Evolutionary conservation across 768 basidiomycete species (phyloP), one percentile per base, ranked within the genome.

Genomic region (Mycena latifolia): DNA sequence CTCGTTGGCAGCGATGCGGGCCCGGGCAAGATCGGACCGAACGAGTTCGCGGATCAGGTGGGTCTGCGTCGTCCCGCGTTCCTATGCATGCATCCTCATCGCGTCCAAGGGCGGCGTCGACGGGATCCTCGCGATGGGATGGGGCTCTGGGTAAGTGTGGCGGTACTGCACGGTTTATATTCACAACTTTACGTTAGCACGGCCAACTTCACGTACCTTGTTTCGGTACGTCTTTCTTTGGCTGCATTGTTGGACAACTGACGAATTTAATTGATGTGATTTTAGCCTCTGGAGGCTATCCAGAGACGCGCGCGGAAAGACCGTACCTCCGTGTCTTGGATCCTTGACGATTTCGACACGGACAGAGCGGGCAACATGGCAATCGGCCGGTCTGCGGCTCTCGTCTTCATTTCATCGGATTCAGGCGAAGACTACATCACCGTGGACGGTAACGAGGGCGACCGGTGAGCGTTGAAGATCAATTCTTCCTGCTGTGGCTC

Each of bases 51-150:
- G 10, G 91, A 94, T 67, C 86, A 84, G 71, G 81, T 79, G 25
- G 24, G 63, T 25, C 18, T 18, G 61, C 53, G 2, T 33, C 33
- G 8, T 7, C 14, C 33, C 33, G 33, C 8, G 6, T 35, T 35
- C 8, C n/a, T n/a, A n/a, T n/a, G 33, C 8, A 35, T 6, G 33
- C 65, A 81, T 27, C 27, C 27, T 45, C 11, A 45, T 45, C n/a
- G 5, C 33, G 33, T 45, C n/a, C 10, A n/a, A 45, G 69, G 88
- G 85, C 52, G 89, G 89, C 27, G 78, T 81, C 31, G 86, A 84
- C 52, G 94, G 94, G 12, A 83, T 92, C 20, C 83, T 98, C 24
- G 94, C 94, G 10, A 91, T 95, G 90, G 95, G 95, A 17, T 98
- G 96, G 96, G 96, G 94, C 39, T 92, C 90, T 54, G 94, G 94